phyloP scores from a whole-genome alignment of 163 green algal species.

The Chlamydomonas reinhardtii region DNA sequence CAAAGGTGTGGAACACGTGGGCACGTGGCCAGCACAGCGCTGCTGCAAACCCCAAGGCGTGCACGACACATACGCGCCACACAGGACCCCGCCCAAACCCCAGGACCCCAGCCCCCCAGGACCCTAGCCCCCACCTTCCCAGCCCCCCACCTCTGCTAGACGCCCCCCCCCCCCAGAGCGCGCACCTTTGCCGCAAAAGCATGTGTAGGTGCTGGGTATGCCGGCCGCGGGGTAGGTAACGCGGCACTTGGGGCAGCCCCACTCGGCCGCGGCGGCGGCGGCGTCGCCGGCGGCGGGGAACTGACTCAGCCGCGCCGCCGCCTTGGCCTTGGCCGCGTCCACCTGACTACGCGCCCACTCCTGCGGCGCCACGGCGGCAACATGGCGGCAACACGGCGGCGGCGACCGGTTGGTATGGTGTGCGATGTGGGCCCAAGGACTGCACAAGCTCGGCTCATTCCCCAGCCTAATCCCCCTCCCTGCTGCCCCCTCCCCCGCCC shows the following conservation, averaged over 20 bases:
- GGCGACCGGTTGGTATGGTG: too few relatives aligned
- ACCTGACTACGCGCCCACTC: conserved; percentile 72
- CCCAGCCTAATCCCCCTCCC: not conserved
- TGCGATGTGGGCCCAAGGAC: too few relatives aligned
- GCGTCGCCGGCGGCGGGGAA: conserved; percentile 31
- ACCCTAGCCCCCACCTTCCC: too few relatives aligned
- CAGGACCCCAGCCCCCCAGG: too few relatives aligned
- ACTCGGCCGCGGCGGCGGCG: conserved; percentile 54
- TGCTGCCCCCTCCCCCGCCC: not conserved
- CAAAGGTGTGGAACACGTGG: too few relatives aligned
- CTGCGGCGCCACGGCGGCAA: conserved; percentile 21
- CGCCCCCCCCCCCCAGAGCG: not conserved
- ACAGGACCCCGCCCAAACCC: too few relatives aligned
- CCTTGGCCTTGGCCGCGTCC: conserved; percentile 48
- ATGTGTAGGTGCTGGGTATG: conserved; percentile 81
- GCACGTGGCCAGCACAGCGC: too few relatives aligned
- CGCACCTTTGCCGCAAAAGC: conserved; percentile 86
- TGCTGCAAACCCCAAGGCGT: too few relatives aligned
- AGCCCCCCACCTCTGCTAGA: too few relatives aligned
- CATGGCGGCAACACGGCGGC: too few relatives aligned
- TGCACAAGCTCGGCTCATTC: too few relatives aligned
- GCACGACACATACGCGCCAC: too few relatives aligned
- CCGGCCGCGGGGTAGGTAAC: conserved; percentile 60
- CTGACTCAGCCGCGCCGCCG: conserved; percentile 6
- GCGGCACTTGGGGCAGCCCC: conserved; percentile 90